Percentiles rank a stretch among this genome's conserved stretches.
phyloP scores from a whole-genome alignment of 2,329 filamentous ascomycete genomes.

The Ophiocordyceps sinensis region DNA sequence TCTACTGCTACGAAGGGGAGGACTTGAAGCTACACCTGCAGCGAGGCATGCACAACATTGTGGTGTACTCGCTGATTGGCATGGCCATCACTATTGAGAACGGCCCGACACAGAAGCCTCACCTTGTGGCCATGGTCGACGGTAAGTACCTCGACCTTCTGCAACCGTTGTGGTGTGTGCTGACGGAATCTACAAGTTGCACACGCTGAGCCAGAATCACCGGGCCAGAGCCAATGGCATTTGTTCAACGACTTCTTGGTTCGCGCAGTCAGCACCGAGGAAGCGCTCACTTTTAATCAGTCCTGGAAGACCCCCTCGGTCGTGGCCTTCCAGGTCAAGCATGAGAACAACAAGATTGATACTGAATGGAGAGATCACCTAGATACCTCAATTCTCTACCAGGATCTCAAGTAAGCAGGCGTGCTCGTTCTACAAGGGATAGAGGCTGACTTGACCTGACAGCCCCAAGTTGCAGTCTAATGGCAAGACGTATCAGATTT shows the following conservation, averaged over 20 bases:
- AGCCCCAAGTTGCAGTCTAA: constrained; percentile 20
- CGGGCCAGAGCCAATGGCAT: constrained; percentile 67
- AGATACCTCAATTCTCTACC: constrained; percentile 73
- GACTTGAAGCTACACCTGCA: constrained; percentile 71
- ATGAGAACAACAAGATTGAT: constrained; percentile 69
- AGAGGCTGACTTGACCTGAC: constrained; percentile 4
- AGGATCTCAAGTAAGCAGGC: constrained; percentile 40
- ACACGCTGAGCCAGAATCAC: constrained; percentile 45
- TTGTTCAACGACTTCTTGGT: constrained; percentile 97
- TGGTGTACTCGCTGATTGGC: constrained; percentile 83
- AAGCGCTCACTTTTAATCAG: constrained; percentile 79
- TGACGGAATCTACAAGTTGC: constrained; percentile 31
- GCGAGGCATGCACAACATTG: constrained; percentile 64
- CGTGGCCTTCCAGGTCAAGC: constrained; percentile 71
- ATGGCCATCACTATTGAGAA: constrained; percentile 83
- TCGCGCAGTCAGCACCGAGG: constrained; percentile 60
- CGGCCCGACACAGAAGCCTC: constrained; percentile 71
- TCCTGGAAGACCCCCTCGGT: constrained; percentile 89
- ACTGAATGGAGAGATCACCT: constrained; percentile 73
- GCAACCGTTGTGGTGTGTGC: neutral
- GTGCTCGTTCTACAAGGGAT: neutral
- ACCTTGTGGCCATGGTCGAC: constrained; percentile 85
- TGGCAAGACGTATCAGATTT: constrained; percentile 42
- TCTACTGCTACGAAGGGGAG: constrained; percentile 89
- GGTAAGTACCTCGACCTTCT: constrained; percentile 28